A percentile compares a stretch with the other conserved stretches of the same genome.
These are phyloP conservation scores for Colletotrichum shisoi DNA, from an alignment of 2,329 filamentous ascomycete genomes.

Conservation along the genomic window DNA sequence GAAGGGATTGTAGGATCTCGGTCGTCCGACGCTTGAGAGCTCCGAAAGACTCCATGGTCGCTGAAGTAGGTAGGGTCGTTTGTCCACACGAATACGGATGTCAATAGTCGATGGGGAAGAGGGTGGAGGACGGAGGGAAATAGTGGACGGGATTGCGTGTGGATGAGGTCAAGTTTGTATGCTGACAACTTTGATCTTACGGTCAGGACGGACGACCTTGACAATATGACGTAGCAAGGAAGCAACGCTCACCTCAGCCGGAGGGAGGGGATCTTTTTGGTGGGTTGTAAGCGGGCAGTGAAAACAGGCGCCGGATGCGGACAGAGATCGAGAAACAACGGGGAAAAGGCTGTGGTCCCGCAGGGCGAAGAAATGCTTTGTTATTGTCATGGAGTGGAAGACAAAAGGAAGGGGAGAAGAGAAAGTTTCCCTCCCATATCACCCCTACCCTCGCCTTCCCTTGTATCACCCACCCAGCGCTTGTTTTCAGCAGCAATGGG, in stretches of 20 bases:
- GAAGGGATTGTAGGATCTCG: constrained; percentile 60
- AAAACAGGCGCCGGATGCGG: constrained; percentile 21
- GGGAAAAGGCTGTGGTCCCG: not conserved
- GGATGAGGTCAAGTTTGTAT: constrained; percentile 32
- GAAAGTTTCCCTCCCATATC: constrained; percentile 14
- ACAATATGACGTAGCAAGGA: constrained; percentile 37
- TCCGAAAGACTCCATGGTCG: constrained; percentile 61
- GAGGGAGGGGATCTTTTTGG: constrained; percentile 7
- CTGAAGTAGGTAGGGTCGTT: not conserved
- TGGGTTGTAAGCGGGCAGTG: constrained; percentile 15
- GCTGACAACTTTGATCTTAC: constrained; percentile 29
- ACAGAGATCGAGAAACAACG: not conserved
- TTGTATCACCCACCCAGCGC: constrained; percentile 28
- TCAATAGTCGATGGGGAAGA: constrained; percentile 1
- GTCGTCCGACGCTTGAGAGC: constrained; percentile 64
- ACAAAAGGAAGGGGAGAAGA: not conserved
- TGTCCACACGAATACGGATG: not conserved
- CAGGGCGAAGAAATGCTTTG: not conserved
- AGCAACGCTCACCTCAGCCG: constrained; percentile 25
- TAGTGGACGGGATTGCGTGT: constrained; percentile 23
- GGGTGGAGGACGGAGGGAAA: not conserved
- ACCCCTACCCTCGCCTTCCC: constrained; percentile 1
- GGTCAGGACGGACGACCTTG: constrained; percentile 7
- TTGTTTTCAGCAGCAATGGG: constrained; percentile 21
- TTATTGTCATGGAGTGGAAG: not conserved